Evolutionary conservation across 371 early-diverging fungal genomes (phyloP), one percentile per base, ranked within the genome.

Genomic region (Rhizopus delemar): DNA sequence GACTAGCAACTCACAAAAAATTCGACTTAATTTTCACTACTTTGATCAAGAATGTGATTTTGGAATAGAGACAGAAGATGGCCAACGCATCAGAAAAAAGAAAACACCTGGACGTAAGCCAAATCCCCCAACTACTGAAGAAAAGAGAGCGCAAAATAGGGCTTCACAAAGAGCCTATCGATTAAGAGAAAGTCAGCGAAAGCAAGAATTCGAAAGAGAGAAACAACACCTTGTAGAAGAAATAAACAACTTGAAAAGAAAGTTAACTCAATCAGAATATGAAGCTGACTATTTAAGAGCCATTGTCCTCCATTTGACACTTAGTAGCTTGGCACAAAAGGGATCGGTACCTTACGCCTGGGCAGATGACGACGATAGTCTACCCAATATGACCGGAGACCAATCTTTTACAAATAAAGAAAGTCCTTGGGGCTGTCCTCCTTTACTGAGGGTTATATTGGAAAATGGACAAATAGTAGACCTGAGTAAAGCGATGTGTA

Each of bases 281-380:
- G 78, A 77, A 54, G 63, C 65, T 4, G 68, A 72, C 31, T 77
- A 77, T 35, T 46, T 77, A 45, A 65, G 69, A 35, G 78, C 73
- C 5, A 72, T 63, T 51, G 62, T 68, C 3, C 57, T 77, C 5
- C 67, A 74, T 16, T 45, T 74, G 22, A 60, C 65, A 9, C 41
- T 74, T 11, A 48, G 66, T 1, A 60, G 60, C 33, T 45, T 77
- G 12, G 53, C 62, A 3, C 63, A 70, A 51, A 55, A 62, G 45
- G 78, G 78, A 8, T 60, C 70, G 3, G 68, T 74, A 12, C 75
- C 78, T 32, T 66, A 74, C 22, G 58, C 68, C 13, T 74, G 71
- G 74, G 53, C 29, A 7, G 15, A 48, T 28, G 39, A 38, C 8
- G 48, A 48, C 28, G 43, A 11, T 13, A 15, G 8, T 43, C 13